Conservation (phyloP, 2,329 filamentous ascomycete genomes). For the Alternaria conjuncta region DNA sequence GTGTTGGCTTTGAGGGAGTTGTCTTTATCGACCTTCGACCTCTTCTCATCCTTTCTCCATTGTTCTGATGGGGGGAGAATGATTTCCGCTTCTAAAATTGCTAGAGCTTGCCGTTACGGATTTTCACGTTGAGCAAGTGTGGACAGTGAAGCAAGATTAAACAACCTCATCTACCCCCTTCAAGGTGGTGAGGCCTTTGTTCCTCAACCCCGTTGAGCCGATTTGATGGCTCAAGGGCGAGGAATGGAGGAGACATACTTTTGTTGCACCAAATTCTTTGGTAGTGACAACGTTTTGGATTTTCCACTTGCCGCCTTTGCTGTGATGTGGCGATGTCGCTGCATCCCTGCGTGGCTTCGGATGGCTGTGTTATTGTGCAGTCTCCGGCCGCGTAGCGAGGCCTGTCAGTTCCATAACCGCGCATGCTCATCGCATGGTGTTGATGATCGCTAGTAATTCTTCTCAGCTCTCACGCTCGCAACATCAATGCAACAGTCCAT, state of each 20-base stretch:
- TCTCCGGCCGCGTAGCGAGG: too few species aligned
- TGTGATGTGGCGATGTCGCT: background rate
- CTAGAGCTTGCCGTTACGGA: conserved; percentile 51
- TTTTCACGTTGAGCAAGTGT: conserved; percentile 49
- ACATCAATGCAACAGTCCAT: background rate
- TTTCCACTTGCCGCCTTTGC: too few species aligned
- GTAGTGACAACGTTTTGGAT: background rate
- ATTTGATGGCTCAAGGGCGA: conserved; percentile 33
- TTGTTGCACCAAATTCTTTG: background rate
- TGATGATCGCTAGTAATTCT: background rate
- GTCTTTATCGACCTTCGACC: background rate
- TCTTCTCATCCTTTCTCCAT: conserved; percentile 2
- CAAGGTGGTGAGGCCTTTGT: conserved; percentile 39
- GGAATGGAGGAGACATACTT: conserved; percentile 35
- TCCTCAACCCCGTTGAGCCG: conserved; percentile 28
- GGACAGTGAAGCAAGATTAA: conserved; percentile 52
- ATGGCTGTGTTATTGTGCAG: background rate
- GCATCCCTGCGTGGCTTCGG: background rate
- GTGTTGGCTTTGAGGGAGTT: background rate
- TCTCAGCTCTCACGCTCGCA: background rate
- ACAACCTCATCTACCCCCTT: conserved; percentile 29
- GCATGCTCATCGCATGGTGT: background rate
- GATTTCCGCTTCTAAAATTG: conserved; percentile 50
- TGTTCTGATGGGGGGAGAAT: too few species aligned
- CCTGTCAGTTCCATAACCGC: accelerated